phyloP scores from a whole-genome alignment of 352 stramenopile species.

The Pythium apleroticum region DNA sequence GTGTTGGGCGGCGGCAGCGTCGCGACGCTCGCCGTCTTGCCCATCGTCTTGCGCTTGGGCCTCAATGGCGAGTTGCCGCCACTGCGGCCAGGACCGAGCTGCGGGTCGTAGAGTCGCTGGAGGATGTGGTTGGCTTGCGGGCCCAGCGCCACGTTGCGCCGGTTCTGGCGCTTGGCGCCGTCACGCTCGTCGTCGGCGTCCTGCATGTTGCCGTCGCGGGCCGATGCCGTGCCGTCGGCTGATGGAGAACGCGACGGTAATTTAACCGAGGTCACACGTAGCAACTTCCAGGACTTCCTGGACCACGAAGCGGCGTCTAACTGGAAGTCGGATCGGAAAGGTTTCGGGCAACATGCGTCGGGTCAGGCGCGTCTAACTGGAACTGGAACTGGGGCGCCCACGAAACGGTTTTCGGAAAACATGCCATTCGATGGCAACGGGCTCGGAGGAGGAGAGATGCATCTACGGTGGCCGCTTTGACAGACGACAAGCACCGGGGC shows the following conservation, averaged over 20 bases:
- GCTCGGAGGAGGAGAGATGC: too few relatives aligned
- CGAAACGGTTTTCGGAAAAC: not conserved
- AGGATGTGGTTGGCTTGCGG: conserved; percentile 61
- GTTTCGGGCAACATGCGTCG: too few relatives aligned
- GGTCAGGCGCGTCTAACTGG: not conserved
- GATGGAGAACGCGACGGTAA: not conserved
- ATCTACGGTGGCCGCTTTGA: too few relatives aligned
- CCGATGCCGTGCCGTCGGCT: not conserved
- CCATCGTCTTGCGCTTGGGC: conserved; percentile 48
- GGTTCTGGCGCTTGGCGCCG: conserved; percentile 46
- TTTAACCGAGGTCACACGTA: conserved; percentile 1
- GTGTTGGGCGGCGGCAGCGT: conserved; percentile 26
- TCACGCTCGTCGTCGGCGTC: conserved; percentile 35
- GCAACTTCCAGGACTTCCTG: too few relatives aligned
- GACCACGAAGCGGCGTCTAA: conserved; percentile 15
- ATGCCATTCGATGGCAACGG: too few relatives aligned
- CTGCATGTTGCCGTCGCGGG: conserved; percentile 7
- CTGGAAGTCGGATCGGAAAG: not conserved
- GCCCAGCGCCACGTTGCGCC: conserved; percentile 43
- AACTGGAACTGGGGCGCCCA: conserved; percentile 5
- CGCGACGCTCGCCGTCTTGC: conserved; percentile 43
- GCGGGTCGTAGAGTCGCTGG: conserved; percentile 66
- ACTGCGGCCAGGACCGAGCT: conserved; percentile 40
- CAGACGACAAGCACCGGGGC: too few relatives aligned
- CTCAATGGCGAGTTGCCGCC: conserved; percentile 36